Evolutionary conservation across 169 alveolate genomes (phyloP), one percentile per base, ranked within the genome.

Genomic region (Plasmodium fragile): DNA sequence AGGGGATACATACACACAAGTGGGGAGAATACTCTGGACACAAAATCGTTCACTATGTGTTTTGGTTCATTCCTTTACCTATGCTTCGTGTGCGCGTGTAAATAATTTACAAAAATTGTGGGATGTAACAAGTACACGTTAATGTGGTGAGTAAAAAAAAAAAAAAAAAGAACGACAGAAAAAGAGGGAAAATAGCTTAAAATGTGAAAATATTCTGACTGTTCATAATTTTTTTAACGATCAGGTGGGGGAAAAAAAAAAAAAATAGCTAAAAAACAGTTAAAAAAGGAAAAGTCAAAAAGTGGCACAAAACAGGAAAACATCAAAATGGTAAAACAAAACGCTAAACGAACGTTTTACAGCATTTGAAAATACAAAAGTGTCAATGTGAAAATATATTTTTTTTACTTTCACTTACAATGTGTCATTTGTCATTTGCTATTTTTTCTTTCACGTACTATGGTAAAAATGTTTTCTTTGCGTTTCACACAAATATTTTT

Each of bases 201-300:
- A 59, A 59, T 8, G 75, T 25, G n/a, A 59, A 59, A 59, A 59
- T 59, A 34, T 59, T 59, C 75, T 59, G 75, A 59, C 75, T 59
- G 75, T 59, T 59, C 75, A 59, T 59, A 59, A 59, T 59, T 59
- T 59, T 59, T 59, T 22, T 59, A 22, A 59, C 28, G 6, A 59
- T 59, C 11, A 4, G 34, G 75, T 59, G 3, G 3, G 18, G 18
- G 18, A 59, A 59, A 59, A 59, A 59, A 59, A 59, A 59, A 59
- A 59, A 59, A 59, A 18, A 22, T 22, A 18, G 75, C 34, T 18
- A 59, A 59, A 59, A 59, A 59, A 59, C 34, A 59, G 34, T 18
- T 22, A 59, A 59, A 22, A 6, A 22, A 22, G 34, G 34, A 59
- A 59, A 59, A 59, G 34, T 22, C 28, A 3, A 11, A 59, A 59